Conservation (phyloP, 805 yeast species). For the Candida wancherniae region DNA sequence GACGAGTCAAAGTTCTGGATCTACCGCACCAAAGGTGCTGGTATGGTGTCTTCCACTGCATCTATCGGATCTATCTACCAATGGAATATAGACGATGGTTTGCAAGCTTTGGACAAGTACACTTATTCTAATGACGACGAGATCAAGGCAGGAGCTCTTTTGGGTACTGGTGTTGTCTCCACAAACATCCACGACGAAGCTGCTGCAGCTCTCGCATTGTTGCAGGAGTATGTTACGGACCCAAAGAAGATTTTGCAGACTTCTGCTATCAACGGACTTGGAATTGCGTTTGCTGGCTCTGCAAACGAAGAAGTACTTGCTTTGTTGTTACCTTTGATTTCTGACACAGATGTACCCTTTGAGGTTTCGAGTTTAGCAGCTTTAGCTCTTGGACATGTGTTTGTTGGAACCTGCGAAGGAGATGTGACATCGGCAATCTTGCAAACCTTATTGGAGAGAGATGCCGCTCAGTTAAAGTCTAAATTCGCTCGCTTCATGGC, state of each 20-base stretch:
- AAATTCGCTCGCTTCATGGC: conserved; percentile 90
- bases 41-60: conserved; percentile 90
- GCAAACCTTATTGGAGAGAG: conserved; percentile 85
- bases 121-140: conserved; percentile 81
- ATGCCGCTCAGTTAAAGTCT: conserved; percentile 66
- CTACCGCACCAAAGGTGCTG: conserved; percentile 84
- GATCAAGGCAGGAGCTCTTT: conserved; percentile 91
- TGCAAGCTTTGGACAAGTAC: conserved; percentile 84
- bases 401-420: conserved; percentile 94
- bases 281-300: conserved; percentile 93
- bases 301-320: conserved; percentile 78
- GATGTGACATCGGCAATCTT: conserved; percentile 89
- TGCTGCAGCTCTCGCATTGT: conserved; percentile 82
- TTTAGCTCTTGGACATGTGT: conserved; percentile 86
- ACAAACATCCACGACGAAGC: conserved; percentile 94
- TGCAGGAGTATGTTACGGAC: conserved; percentile 76
- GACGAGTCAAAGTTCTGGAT: conserved; percentile 77
- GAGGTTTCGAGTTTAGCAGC: conserved; percentile 86
- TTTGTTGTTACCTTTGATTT: conserved; percentile 73
- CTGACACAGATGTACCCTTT: conserved; percentile 67
- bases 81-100: conserved; percentile 88
- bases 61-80: conserved; percentile 83
- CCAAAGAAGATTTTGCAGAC: conserved; percentile 60
- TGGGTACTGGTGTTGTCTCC: conserved; percentile 91
- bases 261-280: conserved; percentile 85